Evolutionary conservation across 2,329 filamentous ascomycete species (phyloP).

Genomic region (Penicillium hordei): DNA sequence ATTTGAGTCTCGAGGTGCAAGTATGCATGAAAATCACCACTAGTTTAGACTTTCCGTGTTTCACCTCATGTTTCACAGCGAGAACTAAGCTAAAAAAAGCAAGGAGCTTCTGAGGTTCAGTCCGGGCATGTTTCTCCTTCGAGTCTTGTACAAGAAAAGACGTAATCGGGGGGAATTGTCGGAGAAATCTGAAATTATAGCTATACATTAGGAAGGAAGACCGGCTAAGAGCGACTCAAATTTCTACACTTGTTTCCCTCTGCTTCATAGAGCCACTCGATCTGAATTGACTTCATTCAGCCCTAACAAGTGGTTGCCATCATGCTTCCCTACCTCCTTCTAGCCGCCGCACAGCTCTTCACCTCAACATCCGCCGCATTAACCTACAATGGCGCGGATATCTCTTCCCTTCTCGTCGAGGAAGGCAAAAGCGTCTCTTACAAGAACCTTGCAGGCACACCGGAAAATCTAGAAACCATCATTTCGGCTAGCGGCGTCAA

Average conservation of each 20-base stretch:
- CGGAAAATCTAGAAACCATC: constrained; percentile 62
- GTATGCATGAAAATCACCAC: background rate
- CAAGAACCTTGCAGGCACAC: constrained; percentile 55
- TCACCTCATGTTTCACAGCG: constrained; percentile 9
- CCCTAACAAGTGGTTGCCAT: background rate
- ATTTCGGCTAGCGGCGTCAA: constrained; percentile 64
- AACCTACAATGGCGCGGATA: constrained; percentile 67
- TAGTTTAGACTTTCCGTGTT: background rate
- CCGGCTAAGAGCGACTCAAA: background rate
- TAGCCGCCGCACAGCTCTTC: constrained; percentile 19
- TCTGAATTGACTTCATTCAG: background rate
- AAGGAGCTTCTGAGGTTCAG: background rate
- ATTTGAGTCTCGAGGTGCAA: background rate
- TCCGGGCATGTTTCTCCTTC: constrained; percentile 1
- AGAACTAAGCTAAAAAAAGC: constrained; percentile 6
- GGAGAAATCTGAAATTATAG: background rate
- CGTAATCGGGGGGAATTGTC: background rate
- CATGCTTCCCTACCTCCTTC: constrained; percentile 17
- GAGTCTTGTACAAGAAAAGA: background rate
- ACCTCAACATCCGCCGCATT: constrained; percentile 48
- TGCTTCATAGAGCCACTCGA: background rate
- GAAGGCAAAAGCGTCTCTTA: constrained; percentile 63
- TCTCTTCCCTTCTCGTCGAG: constrained; percentile 65
- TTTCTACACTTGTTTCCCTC: background rate
- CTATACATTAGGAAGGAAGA: background rate